Percentiles rank a stretch among this genome's conserved stretches.
Conservation (phyloP, 306 rosid genomes). For the Dalbergia oliveri region DNA sequence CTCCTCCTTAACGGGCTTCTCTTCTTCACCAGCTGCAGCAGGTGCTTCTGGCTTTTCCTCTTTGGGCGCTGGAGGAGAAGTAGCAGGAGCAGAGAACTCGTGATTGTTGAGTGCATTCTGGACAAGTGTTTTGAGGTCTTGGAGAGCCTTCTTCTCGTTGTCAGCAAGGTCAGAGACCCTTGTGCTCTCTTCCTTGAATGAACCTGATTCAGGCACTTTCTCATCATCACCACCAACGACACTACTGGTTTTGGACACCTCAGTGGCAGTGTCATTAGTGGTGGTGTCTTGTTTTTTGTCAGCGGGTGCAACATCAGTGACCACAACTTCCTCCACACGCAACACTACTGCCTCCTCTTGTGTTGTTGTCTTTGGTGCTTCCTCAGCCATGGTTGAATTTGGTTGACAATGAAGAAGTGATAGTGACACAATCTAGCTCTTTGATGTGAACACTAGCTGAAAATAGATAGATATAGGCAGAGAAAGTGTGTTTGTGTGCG, state of each 20-base stretch:
- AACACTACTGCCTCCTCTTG: conserved; percentile 31
- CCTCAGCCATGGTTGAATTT: conserved; percentile 55
- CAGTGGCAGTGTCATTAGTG: not conserved
- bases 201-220: conserved; percentile 45
- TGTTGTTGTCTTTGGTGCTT: conserved; percentile 40
- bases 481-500: not conserved
- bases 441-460: conserved; percentile 17
- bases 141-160: conserved; percentile 63
- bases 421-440: not conserved
- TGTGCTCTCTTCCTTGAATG: conserved; percentile 73
- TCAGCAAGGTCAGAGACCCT: conserved; percentile 64
- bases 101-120: conserved; percentile 65
- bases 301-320: conserved; percentile 44
- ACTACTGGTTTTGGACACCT: too few relatives aligned
- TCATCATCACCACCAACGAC: not conserved
- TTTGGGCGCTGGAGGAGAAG: conserved; percentile 34
- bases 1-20: not conserved
- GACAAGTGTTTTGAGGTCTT: conserved; percentile 63
- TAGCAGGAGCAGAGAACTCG: conserved; percentile 52
- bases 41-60: conserved; percentile 25
- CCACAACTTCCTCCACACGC: conserved; percentile 30
- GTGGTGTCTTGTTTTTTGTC: conserved; percentile 1
- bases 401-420: not conserved
- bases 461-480: not conserved
- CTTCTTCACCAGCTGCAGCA: not conserved